Percentiles rank a stretch among this genome's conserved stretches.
Evolutionary conservation across 2,329 filamentous ascomycete genomes (phyloP).

Genomic region (Onygenales sp.): DNA sequence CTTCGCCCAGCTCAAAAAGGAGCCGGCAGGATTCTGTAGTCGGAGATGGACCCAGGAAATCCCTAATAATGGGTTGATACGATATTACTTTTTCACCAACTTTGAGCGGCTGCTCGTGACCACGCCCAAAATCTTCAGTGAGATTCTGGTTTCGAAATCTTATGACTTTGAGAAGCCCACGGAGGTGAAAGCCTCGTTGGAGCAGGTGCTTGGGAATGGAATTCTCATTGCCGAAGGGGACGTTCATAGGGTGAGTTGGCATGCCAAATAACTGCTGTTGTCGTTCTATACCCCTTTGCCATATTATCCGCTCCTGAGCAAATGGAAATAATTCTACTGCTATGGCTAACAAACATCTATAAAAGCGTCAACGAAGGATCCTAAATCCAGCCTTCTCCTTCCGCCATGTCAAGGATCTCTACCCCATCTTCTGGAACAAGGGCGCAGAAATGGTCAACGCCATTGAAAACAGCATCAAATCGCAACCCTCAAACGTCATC

Average conservation of each 20-base stretch:
- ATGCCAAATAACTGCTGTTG: neutral
- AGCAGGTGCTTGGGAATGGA: conserved; percentile 31
- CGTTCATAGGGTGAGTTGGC: conserved; percentile 57
- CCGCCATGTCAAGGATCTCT: conserved; percentile 73
- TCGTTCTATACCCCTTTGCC: neutral
- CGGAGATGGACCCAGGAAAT: conserved; percentile 47
- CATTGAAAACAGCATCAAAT: conserved; percentile 40
- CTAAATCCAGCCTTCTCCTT: conserved; percentile 79
- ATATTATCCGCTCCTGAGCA: neutral
- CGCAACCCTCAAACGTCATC: conserved; percentile 29
- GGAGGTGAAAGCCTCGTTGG: conserved; percentile 33
- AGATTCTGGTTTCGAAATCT: conserved; percentile 58
- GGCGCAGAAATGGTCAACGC: conserved; percentile 55
- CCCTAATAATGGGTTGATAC: conserved; percentile 59
- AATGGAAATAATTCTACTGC: neutral
- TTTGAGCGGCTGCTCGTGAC: conserved; percentile 53
- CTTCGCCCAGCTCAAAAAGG: conserved; percentile 24
- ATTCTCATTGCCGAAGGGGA: conserved; percentile 76
- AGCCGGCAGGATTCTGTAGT: conserved; percentile 31
- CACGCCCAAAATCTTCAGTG: conserved; percentile 55
- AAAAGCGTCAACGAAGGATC: conserved; percentile 56
- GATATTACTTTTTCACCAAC: conserved; percentile 56
- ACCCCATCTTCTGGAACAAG: conserved; percentile 77
- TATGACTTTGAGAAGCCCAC: conserved; percentile 62
- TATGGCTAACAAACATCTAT: neutral